Conservation (phyloP, 208 protist species). For the Strigomonas galati region DNA sequence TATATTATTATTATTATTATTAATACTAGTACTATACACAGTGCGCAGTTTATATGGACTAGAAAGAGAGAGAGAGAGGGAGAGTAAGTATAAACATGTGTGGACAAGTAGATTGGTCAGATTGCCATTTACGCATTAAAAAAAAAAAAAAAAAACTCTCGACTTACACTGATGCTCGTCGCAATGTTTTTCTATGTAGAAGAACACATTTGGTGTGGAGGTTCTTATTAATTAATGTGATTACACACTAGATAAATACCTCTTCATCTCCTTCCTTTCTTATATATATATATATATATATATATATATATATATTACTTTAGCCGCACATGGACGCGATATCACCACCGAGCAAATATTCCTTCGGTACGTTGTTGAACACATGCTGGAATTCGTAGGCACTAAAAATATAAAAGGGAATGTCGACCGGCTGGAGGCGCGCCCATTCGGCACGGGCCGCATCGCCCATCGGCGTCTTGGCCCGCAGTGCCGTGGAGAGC, state of each 20-base stretch:
- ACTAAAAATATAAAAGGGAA: slow-evolving; percentile 79
- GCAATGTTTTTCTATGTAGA: background rate
- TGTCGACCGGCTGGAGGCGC: slow-evolving; percentile 80
- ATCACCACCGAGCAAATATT: slow-evolving; percentile 80
- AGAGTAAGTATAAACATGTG: no score
- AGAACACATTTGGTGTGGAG: slow-evolving; percentile 1
- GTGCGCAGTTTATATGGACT: no score
- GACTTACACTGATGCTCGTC: background rate
- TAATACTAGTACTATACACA: background rate
- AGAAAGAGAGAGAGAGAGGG: slow-evolving; percentile 1
- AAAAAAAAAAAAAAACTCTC: slow-evolving; percentile 4
- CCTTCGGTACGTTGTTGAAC: slow-evolving; percentile 61
- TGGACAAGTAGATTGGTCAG: no score
- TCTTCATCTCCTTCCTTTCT: no score
- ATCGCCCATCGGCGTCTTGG: slow-evolving; percentile 89
- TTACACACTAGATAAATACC: no score
- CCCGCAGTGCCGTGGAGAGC: slow-evolving; percentile 67
- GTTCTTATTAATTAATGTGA: background rate
- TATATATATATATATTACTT: slow-evolving; percentile 1
- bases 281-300: background rate
- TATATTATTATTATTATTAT: slow-evolving; percentile 8
- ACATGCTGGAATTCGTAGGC: slow-evolving; percentile 83
- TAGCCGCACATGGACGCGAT: slow-evolving; percentile 59
- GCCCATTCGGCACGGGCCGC: slow-evolving; percentile 86
- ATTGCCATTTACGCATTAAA: background rate